Percentiles rank a stretch among this genome's conserved stretches.
Evolutionary conservation across 768 basidiomycete genomes (phyloP).

Genomic region (Suillus luteus): DNA sequence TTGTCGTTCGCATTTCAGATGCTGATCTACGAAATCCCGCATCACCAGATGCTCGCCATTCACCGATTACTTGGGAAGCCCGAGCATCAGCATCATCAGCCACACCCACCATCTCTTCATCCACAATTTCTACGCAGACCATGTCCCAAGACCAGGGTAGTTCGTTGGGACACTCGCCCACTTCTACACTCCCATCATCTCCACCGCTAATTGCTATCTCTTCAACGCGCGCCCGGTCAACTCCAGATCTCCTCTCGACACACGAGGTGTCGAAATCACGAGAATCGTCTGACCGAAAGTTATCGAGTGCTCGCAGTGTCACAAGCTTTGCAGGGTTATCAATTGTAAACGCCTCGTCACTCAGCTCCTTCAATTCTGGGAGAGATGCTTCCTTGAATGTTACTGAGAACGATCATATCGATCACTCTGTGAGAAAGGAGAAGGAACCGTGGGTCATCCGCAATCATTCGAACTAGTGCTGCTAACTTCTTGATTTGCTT

Average conservation of each 20-base stretch:
- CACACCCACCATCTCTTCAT: conserved; percentile 53
- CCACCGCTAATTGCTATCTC: conserved; percentile 45
- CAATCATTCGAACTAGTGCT: conserved; percentile 3
- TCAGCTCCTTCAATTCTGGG: conserved; percentile 15
- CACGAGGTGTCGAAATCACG: conserved; percentile 40
- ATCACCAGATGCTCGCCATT: conserved; percentile 59
- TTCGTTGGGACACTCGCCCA: conserved; percentile 33
- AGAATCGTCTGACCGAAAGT: conserved; percentile 27
- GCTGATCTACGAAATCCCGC: conserved; percentile 67
- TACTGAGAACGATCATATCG: conserved; percentile 26
- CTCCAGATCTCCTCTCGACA: conserved; percentile 50
- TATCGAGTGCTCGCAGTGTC: conserved; percentile 35
- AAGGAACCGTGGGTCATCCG: conserved; percentile 53
- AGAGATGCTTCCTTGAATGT: conserved; percentile 21
- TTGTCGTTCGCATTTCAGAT: conserved; percentile 28
- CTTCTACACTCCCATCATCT: conserved; percentile 37
- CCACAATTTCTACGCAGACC: conserved; percentile 36
- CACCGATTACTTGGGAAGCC: conserved; percentile 57
- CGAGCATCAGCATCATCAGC: conserved; percentile 48
- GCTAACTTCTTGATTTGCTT: conserved; percentile 17
- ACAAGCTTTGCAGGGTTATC: conserved; percentile 26
- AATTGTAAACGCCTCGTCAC: conserved; percentile 22
- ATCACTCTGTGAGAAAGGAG: conserved; percentile 34
- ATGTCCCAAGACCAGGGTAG: conserved; percentile 31
- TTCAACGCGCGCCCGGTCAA: conserved; percentile 56